phyloP scores from a whole-genome alignment of 768 basidiomycete genomes.

The Jaapia argillacea region DNA sequence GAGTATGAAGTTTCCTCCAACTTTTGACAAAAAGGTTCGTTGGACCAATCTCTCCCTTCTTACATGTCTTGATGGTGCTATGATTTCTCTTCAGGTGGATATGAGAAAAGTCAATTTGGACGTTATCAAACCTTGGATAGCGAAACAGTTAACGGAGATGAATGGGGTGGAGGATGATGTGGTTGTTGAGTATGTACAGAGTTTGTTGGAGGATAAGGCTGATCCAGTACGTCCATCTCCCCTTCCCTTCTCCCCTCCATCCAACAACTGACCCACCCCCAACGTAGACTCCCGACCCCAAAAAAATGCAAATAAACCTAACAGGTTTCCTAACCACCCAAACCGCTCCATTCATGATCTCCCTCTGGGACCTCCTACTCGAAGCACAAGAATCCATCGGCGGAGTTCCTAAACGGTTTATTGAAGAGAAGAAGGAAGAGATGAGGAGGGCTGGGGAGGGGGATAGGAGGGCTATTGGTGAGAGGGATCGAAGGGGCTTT shows the following conservation, averaged over 20 bases:
- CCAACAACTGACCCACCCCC: conserved; percentile 3
- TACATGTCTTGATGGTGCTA: not conserved
- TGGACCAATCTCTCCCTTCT: not conserved
- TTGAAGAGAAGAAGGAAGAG: conserved; percentile 89
- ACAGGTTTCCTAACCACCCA: conserved; percentile 88
- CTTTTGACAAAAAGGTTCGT: conserved; percentile 78
- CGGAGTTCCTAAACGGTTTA: conserved; percentile 83
- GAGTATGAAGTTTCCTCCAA: conserved; percentile 80
- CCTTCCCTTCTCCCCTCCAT: not conserved
- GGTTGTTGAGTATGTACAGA: conserved; percentile 93
- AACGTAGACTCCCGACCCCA: conserved; percentile 75
- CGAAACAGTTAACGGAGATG: conserved; percentile 83
- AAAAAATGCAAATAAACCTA: conserved; percentile 91
- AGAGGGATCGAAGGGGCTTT: conserved; percentile 58
- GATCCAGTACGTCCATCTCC: conserved; percentile 51
- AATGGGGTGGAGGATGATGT: conserved; percentile 96
- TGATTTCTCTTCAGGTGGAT: conserved; percentile 52
- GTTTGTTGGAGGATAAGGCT: conserved; percentile 77
- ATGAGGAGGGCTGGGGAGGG: conserved; percentile 61
- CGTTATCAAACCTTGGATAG: conserved; percentile 93
- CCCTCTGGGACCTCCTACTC: conserved; percentile 85
- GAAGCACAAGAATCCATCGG: conserved; percentile 86
- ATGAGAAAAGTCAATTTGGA: conserved; percentile 90
- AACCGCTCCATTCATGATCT: conserved; percentile 78
- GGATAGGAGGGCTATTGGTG: conserved; percentile 56